Conservation (phyloP, 83 land plant species). For the Picea abies region DNA sequence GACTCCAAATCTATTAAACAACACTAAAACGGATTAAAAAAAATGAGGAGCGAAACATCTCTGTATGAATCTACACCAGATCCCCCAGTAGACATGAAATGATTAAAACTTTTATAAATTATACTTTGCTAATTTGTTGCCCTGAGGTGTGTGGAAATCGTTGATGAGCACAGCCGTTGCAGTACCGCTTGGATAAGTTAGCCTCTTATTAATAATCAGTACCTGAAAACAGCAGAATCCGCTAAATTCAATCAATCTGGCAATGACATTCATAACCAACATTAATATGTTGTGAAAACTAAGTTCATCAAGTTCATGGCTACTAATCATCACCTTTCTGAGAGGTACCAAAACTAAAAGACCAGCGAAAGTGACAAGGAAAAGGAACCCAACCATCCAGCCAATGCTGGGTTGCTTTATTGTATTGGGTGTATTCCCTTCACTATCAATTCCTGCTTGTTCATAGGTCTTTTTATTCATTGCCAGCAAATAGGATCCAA, state of each 20-base stretch:
- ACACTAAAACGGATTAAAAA: too few relatives aligned
- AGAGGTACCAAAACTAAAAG: slow-evolving; percentile 73
- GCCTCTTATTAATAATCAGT: slow-evolving; percentile 63
- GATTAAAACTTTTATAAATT: neutral
- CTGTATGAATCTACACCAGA: too few relatives aligned
- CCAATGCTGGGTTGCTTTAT: slow-evolving; percentile 63
- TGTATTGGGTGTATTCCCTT: slow-evolving; percentile 40
- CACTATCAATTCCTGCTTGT: slow-evolving; percentile 37
- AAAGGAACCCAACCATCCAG: slow-evolving; percentile 76
- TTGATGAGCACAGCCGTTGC: slow-evolving; percentile 83
- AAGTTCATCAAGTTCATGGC: neutral
- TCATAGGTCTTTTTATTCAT: slow-evolving; percentile 61
- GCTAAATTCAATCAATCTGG: neutral
- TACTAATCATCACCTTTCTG: slow-evolving; percentile 45
- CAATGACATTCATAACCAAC: neutral
- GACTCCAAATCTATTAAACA: too few relatives aligned
- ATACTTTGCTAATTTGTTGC: slow-evolving; percentile 60
- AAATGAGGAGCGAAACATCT: too few relatives aligned
- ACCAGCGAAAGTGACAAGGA: slow-evolving; percentile 60
- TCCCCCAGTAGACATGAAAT: too few relatives aligned
- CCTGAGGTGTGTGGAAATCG: slow-evolving; percentile 63
- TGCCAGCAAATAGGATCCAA: slow-evolving; percentile 68
- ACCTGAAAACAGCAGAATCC: slow-evolving; percentile 27
- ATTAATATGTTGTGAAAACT: neutral
- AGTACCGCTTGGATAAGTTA: slow-evolving; percentile 71